A percentile compares a stretch with the other conserved stretches of the same genome.
Evolutionary conservation across 208 protist genomes (phyloP).

Genomic region (Naegleria gruberi): DNA sequence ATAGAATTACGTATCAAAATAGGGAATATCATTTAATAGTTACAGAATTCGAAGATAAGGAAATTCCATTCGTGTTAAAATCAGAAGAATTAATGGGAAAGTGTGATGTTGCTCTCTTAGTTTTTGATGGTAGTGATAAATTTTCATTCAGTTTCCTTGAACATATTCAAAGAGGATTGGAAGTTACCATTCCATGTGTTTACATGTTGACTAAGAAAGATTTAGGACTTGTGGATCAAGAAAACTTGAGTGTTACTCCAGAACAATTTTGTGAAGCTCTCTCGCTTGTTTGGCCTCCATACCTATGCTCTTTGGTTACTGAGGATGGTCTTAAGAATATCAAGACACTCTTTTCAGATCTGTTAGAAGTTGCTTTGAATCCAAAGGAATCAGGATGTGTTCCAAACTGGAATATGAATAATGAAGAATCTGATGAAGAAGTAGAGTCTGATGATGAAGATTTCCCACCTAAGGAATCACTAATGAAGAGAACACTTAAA

Average conservation of each 20-base stretch:
- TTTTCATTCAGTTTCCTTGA: neutral
- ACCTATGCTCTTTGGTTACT: neutral
- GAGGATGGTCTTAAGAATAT: neutral
- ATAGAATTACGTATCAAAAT: neutral
- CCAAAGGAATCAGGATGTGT: neutral
- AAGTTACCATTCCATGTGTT: neutral
- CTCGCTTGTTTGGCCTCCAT: neutral
- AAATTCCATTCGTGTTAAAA: neutral
- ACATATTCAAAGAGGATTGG: neutral
- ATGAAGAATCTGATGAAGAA: neutral
- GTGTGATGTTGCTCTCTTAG: neutral
- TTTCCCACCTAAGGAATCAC: neutral
- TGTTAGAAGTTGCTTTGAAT: neutral
- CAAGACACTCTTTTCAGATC: neutral
- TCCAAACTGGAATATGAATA: neutral
- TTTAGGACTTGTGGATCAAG: neutral
- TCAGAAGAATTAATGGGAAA: neutral
- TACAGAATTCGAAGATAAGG: conserved; percentile 15
- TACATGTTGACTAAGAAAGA: neutral
- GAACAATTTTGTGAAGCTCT: conserved; percentile 1
- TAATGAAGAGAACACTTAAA: neutral
- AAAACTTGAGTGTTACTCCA: neutral
- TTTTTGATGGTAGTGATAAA: conserved; percentile 1
- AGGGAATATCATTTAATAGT: neutral
- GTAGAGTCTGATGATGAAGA: neutral